A percentile compares a stretch with the other conserved stretches of the same genome.
phyloP scores from a whole-genome alignment of 768 basidiomycete species.

The Auricularia cornea region DNA sequence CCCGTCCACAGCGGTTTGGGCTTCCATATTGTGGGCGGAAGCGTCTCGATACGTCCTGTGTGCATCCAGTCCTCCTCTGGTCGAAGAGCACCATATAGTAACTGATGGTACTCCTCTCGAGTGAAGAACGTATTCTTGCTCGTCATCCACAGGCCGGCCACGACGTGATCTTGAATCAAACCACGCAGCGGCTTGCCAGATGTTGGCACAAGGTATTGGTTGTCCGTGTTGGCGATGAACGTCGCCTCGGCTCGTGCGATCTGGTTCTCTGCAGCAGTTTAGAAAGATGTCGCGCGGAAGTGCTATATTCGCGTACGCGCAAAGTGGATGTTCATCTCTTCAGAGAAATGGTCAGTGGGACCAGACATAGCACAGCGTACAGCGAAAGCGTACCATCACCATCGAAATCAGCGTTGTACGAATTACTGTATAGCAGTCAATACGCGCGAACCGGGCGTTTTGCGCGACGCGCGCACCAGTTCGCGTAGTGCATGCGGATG shows the following conservation, averaged over 20 bases:
- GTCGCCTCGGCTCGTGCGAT: slow-evolving; percentile 90
- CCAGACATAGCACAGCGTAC: slow-evolving; percentile 7
- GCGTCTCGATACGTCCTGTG: slow-evolving; percentile 58
- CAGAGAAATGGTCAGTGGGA: slow-evolving; percentile 13
- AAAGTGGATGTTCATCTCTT: slow-evolving; percentile 99
- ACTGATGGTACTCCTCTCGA: slow-evolving; percentile 91
- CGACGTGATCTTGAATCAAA: slow-evolving; percentile 97
- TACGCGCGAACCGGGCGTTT: not conserved
- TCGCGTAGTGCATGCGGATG: slow-evolving; percentile 99
- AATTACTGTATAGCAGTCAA: slow-evolving; percentile 55
- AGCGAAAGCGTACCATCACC: slow-evolving; percentile 58
- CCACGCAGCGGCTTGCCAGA: slow-evolving; percentile 97
- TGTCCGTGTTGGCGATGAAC: slow-evolving; percentile 94
- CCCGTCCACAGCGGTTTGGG: slow-evolving; percentile 93
- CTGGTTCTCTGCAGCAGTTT: slow-evolving; percentile 62
- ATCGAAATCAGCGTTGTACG: slow-evolving; percentile 96
- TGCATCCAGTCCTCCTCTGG: slow-evolving; percentile 68
- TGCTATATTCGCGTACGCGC: slow-evolving; percentile 56
- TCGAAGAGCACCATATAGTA: slow-evolving; percentile 87
- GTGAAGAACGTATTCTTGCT: slow-evolving; percentile 91
- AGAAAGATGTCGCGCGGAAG: slow-evolving; percentile 3
- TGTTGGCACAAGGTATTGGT: slow-evolving; percentile 97
- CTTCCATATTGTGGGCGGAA: slow-evolving; percentile 90
- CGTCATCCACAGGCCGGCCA: slow-evolving; percentile 99
- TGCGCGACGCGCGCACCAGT: slow-evolving; percentile 52